Evolutionary conservation across 441 rosid species (phyloP), one percentile per base, ranked within the genome.

Genomic region (Euphorbia celastroides): DNA sequence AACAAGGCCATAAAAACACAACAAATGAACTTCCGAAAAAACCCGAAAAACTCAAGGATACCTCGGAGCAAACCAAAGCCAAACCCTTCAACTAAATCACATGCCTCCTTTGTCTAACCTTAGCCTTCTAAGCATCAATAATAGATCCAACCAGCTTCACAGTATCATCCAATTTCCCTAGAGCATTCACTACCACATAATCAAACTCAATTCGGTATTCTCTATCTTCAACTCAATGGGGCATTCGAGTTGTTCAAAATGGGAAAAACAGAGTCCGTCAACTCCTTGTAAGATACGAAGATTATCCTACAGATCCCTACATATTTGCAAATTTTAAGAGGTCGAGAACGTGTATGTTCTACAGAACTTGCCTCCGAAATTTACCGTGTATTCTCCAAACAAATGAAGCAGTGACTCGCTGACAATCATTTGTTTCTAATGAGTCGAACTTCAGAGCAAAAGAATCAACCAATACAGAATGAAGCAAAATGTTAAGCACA

Each of bases 91-190:
- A 63, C 79, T 81, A 93, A 72, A 93, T 72, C 68, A 79, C 82
- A 22, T 83, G 82, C 61, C 42, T 77, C 78, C 87, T 84, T 54
- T 86, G 97, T 57, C 74, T 67, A 68, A 93, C 96, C 79, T 78
- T 90, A 1, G 97, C 90, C 77, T 86, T 93, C 92, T 93, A 97
- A 7, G 94, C 93, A 72, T 93, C 97, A 23, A 93, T 85, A 64
- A 93, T 87, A 5, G 95, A 84, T n/a, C 80, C 92, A 36, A 90
- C 80, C 16, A 85, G 70, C 30, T 57, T 78, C 44, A 88, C 96
- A 0, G 98, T 88, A 60, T 76, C 78, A 22, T 88, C 94, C 67
- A 90, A 87, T 82, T 71, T 85, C 64, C 94, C 97, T 62, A 85
- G 79, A 3, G 89, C 92, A 78, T 93, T 89, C 41, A 90, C 90